A percentile compares a stretch with the other conserved stretches of the same genome.
These are phyloP conservation scores for Hypoxylon lienhwacheense DNA, from an alignment of 495 filamentous ascomycete species.

Conservation along the genomic window DNA sequence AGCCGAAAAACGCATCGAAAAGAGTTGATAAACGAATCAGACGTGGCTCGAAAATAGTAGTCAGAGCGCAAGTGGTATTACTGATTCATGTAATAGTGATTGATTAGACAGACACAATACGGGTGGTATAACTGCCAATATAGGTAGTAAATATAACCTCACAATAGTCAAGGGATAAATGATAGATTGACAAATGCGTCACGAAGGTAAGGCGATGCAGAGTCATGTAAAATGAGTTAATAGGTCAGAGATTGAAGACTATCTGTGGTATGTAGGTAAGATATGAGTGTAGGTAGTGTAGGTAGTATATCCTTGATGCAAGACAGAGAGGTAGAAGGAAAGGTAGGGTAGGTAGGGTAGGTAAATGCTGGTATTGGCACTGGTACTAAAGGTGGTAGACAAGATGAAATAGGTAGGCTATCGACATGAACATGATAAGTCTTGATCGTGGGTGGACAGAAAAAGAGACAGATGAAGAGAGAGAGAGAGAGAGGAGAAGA, in stretches of 20 bases:
- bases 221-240: slow-evolving; percentile 6
- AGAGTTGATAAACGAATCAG: slow-evolving; percentile 5
- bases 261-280: background rate
- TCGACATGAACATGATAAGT: too few relatives aligned
- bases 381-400: background rate
- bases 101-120: slow-evolving; percentile 1
- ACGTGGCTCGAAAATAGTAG: slow-evolving; percentile 5
- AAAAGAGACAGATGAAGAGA: too few relatives aligned
- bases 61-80: slow-evolving; percentile 18
- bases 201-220: slow-evolving; percentile 28
- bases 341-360: background rate
- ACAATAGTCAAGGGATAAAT: slow-evolving; percentile 12
- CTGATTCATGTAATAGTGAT: slow-evolving; percentile 12
- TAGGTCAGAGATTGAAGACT: too few relatives aligned
- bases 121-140: background rate
- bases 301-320: too few relatives aligned
- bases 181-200: slow-evolving; percentile 27
- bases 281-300: too few relatives aligned
- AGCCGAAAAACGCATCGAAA: too few relatives aligned
- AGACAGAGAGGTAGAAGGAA: too few relatives aligned
- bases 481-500: background rate
- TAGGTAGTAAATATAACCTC: slow-evolving; percentile 6
- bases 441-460: too few relatives aligned
- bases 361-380: background rate
- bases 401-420: slow-evolving; percentile 8